Conservation (phyloP, 129 eudicot species). For the Flaveria brownii region DNA sequence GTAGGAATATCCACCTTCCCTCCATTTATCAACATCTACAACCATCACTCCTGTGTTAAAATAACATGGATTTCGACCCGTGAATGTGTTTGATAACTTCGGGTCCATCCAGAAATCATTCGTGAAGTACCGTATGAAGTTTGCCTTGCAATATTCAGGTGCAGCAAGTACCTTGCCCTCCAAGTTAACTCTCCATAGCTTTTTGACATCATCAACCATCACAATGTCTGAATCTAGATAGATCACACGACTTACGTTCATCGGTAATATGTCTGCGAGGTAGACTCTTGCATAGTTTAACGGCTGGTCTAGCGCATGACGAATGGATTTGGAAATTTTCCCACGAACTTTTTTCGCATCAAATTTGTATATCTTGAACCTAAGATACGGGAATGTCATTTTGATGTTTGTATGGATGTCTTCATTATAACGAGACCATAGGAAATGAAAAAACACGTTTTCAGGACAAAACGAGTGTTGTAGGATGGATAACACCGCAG, state of each 20-base stretch:
- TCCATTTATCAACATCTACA: constrained; percentile 49
- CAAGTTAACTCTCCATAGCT: constrained; percentile 52
- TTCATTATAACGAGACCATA: constrained; percentile 37
- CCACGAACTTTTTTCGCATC: constrained; percentile 43
- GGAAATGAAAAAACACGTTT: constrained; percentile 48
- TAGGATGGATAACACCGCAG: constrained; percentile 49
- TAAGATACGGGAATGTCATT: constrained; percentile 44
- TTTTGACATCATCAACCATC: constrained; percentile 51
- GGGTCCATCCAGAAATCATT: constrained; percentile 48
- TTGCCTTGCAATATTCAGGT: constrained; percentile 56
- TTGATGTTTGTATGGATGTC: constrained; percentile 34
- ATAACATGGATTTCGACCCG: constrained; percentile 45
- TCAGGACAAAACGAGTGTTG: constrained; percentile 62
- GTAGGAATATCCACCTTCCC: constrained; percentile 43
- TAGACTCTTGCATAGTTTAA: constrained; percentile 52
- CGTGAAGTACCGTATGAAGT: constrained; percentile 48
- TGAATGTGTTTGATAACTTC: constrained; percentile 29
- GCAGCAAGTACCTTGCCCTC: constrained; percentile 48
- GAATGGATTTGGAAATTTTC: constrained; percentile 47
- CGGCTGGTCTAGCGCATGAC: constrained; percentile 57
- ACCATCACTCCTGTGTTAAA: constrained; percentile 60
- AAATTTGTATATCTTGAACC: constrained; percentile 39
- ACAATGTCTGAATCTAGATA: constrained; percentile 55
- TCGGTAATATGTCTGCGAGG: constrained; percentile 42
- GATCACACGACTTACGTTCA: constrained; percentile 41